Evolutionary conservation across 768 basidiomycete species (phyloP).

Genomic region (Coprinopsis sp.): DNA sequence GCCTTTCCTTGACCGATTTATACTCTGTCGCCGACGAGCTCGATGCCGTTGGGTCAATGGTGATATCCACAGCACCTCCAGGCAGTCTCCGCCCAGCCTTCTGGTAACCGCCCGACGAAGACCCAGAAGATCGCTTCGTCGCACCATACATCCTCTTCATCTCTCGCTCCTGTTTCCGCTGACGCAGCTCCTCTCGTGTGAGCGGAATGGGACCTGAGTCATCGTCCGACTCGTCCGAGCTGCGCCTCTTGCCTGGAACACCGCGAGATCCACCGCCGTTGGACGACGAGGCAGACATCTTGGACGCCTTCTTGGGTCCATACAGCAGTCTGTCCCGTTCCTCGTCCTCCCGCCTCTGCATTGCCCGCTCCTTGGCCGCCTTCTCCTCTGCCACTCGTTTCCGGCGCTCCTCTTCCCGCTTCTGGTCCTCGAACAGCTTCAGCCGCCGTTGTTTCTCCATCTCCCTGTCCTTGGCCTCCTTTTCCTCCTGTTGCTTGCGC

Average conservation of each 20-base stretch:
- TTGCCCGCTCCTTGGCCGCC: constrained; percentile 41
- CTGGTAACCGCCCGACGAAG: constrained; percentile 29
- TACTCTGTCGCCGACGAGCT: constrained; percentile 23
- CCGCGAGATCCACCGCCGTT: constrained; percentile 35
- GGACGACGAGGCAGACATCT: constrained; percentile 33
- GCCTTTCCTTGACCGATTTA: constrained; percentile 60
- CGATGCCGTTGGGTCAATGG: constrained; percentile 23
- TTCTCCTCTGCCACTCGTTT: constrained; percentile 41
- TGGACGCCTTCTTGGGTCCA: constrained; percentile 58
- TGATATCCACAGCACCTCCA: constrained; percentile 59
- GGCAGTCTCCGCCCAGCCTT: constrained; percentile 52
- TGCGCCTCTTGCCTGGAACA: constrained; percentile 26
- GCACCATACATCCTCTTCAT: constrained; percentile 41
- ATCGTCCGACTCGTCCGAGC: constrained; percentile 41
- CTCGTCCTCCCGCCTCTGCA: constrained; percentile 56
- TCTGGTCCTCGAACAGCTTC: constrained; percentile 65
- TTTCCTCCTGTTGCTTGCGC: constrained; percentile 59
- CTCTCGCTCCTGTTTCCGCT: constrained; percentile 53
- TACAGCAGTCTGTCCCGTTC: constrained; percentile 56
- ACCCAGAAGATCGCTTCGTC: constrained; percentile 33
- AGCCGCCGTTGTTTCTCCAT: constrained; percentile 50
- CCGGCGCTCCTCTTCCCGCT: constrained; percentile 51
- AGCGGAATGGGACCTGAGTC: constrained; percentile 37
- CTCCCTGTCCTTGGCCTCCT: constrained; percentile 58
- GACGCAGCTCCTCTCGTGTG: constrained; percentile 77